Evolutionary conservation across 2,329 filamentous ascomycete genomes (phyloP).

Genomic region (Dryadomyces quercivorus): DNA sequence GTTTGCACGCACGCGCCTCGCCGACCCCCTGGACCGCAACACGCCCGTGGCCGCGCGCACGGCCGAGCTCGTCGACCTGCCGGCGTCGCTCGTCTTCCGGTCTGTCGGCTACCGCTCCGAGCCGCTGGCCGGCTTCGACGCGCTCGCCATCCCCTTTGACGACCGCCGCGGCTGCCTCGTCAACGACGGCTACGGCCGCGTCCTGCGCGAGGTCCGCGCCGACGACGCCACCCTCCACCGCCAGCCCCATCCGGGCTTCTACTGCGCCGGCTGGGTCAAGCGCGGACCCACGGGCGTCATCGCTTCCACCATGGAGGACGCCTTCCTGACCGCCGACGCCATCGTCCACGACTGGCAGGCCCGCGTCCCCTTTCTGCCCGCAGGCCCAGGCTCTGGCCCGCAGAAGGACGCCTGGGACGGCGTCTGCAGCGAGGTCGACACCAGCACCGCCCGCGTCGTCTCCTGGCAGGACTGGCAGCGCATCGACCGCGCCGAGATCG

Average conservation of each 20-base stretch:
- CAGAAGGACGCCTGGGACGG: constrained; percentile 67
- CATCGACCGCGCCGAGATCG: constrained; percentile 69
- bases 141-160: constrained; percentile 71
- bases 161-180: constrained; percentile 59
- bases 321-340: constrained; percentile 77
- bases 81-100: constrained; percentile 67
- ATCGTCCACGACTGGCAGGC: constrained; percentile 65
- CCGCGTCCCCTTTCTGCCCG: constrained; percentile 26
- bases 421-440: constrained; percentile 46
- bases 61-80: constrained; percentile 39
- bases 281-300: constrained; percentile 90
- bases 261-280: constrained; percentile 96
- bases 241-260: constrained; percentile 55
- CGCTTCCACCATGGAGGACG: constrained; percentile 89
- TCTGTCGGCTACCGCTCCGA: constrained; percentile 92
- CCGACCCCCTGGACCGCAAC: constrained; percentile 39
- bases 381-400: neutral
- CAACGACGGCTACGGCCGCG: constrained; percentile 70
- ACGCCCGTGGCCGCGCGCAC: constrained; percentile 34
- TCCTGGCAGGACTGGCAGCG: constrained; percentile 74
- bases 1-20: constrained; percentile 52
- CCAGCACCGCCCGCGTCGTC: constrained; percentile 44
- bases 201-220: constrained; percentile 30
- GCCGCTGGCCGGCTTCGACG: constrained; percentile 59
- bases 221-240: constrained; percentile 22